These are phyloP conservation scores for Candida orba DNA, from an alignment of 805 yeast species.

Conservation along the genomic window DNA sequence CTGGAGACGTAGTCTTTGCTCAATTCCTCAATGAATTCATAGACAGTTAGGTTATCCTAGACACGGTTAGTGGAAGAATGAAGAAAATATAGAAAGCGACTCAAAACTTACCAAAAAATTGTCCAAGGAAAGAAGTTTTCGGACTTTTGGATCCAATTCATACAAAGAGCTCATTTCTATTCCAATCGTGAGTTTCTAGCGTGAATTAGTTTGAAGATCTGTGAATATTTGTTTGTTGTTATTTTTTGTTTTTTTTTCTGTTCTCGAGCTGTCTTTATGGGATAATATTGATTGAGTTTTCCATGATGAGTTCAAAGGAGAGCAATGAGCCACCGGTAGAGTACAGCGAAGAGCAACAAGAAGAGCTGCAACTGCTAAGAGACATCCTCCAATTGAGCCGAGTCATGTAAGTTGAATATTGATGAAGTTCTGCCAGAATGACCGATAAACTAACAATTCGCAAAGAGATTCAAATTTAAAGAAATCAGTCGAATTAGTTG, in stretches of 20 bases:
- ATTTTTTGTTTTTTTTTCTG: neutral
- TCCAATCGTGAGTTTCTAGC: neutral
- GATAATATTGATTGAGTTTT: neutral
- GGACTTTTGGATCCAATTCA: slow-evolving; percentile 58
- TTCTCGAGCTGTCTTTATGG: neutral
- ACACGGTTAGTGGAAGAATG: neutral
- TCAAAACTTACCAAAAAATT: slow-evolving; percentile 41
- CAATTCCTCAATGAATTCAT: slow-evolving; percentile 74
- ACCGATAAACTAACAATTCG: neutral
- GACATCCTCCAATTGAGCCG: slow-evolving; percentile 4
- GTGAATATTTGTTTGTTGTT: neutral
- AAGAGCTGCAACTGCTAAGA: slow-evolving; percentile 2
- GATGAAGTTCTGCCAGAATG: neutral
- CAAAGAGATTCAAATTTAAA: slow-evolving; percentile 7
- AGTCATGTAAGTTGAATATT: slow-evolving; percentile 6
- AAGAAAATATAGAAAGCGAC: neutral
- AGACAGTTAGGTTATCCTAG: slow-evolving; percentile 56
- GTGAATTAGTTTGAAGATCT: no score
- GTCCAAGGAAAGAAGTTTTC: slow-evolving; percentile 47
- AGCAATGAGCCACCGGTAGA: neutral
- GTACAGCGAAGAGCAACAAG: neutral
- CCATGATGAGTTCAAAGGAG: neutral
- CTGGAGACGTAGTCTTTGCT: slow-evolving; percentile 56
- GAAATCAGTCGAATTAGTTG: neutral
- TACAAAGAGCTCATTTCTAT: slow-evolving; percentile 37